Evolutionary conservation across 129 eudicot genomes (phyloP).

Genomic region (Lactuca sativa): DNA sequence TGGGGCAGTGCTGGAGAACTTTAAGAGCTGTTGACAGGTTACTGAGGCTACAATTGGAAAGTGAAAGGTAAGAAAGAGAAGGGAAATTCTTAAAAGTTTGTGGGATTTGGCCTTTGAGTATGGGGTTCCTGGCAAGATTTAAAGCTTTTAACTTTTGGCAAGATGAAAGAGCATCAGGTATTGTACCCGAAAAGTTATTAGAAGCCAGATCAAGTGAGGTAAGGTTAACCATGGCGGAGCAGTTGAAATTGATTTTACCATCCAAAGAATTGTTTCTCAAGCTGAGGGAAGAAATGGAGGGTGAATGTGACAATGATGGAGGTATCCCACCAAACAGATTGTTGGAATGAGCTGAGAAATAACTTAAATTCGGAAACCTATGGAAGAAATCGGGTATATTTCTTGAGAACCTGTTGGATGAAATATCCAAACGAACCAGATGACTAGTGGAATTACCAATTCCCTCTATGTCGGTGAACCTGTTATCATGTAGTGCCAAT

Average conservation of each 20-base stretch:
- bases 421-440: slow-evolving; percentile 51
- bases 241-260: slow-evolving; percentile 45
- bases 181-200: slow-evolving; percentile 37
- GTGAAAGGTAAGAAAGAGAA: slow-evolving; percentile 42
- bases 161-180: slow-evolving; percentile 44
- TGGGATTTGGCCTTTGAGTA: slow-evolving; percentile 48
- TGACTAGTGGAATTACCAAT: slow-evolving; percentile 38
- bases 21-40: slow-evolving; percentile 44
- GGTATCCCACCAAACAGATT: slow-evolving; percentile 50
- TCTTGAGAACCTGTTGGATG: slow-evolving; percentile 47
- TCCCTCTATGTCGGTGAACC: slow-evolving; percentile 13
- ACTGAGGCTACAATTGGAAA: slow-evolving; percentile 43
- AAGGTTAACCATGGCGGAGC: slow-evolving; percentile 50
- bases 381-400: slow-evolving; percentile 50
- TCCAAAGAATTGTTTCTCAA: slow-evolving; percentile 54
- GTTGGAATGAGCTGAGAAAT: slow-evolving; percentile 53
- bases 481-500: slow-evolving; percentile 44
- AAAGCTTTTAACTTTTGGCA: slow-evolving; percentile 38
- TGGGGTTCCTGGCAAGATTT: slow-evolving; percentile 40
- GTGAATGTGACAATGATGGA: slow-evolving; percentile 47
- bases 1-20: slow-evolving; percentile 52
- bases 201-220: slow-evolving; percentile 48
- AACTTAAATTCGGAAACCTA: slow-evolving; percentile 29
- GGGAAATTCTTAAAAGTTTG: slow-evolving; percentile 45
- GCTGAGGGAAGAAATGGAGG: slow-evolving; percentile 29